Percentiles rank a stretch among this genome's conserved stretches.
Conservation (phyloP, 768 basidiomycete genomes). For the Neoboletus subvelutipes region DNA sequence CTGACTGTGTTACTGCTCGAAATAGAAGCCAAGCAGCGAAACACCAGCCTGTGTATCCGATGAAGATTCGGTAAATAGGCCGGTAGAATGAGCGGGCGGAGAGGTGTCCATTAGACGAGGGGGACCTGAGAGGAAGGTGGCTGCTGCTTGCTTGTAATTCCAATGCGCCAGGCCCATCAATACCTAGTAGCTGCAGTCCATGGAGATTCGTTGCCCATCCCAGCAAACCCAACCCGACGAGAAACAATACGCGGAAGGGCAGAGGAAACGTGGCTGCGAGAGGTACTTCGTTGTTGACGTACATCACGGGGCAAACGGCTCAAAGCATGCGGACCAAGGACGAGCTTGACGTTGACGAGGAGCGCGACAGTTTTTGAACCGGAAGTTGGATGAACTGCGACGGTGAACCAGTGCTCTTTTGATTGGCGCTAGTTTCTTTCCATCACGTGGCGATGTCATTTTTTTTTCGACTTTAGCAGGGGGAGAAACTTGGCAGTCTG, state of each 20-base stretch:
- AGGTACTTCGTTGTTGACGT: slow-evolving; percentile 40
- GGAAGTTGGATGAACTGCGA: background rate
- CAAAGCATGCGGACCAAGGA: slow-evolving; percentile 7
- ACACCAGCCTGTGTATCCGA: slow-evolving; percentile 59
- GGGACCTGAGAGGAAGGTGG: slow-evolving; percentile 23
- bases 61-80: slow-evolving; percentile 67
- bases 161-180: slow-evolving; percentile 73
- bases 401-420: background rate
- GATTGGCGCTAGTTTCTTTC: too few relatives aligned
- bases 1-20: slow-evolving; percentile 55
- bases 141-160: slow-evolving; percentile 44
- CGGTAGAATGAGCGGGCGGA: slow-evolving; percentile 44
- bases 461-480: too few relatives aligned
- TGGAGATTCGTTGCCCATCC: slow-evolving; percentile 95
- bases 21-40: slow-evolving; percentile 69
- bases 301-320: slow-evolving; percentile 27
- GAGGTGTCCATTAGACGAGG: slow-evolving; percentile 20
- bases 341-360: background rate
- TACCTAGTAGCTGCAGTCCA: slow-evolving; percentile 65
- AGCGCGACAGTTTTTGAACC: background rate
- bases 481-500: too few relatives aligned
- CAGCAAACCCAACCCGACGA: slow-evolving; percentile 76
- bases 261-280: slow-evolving; percentile 72
- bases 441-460: background rate
- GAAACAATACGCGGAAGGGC: slow-evolving; percentile 85